A percentile compares a stretch with the other conserved stretches of the same genome.
Conservation (phyloP, 2,329 filamentous ascomycete species). For the Hypoxylon sp. region DNA sequence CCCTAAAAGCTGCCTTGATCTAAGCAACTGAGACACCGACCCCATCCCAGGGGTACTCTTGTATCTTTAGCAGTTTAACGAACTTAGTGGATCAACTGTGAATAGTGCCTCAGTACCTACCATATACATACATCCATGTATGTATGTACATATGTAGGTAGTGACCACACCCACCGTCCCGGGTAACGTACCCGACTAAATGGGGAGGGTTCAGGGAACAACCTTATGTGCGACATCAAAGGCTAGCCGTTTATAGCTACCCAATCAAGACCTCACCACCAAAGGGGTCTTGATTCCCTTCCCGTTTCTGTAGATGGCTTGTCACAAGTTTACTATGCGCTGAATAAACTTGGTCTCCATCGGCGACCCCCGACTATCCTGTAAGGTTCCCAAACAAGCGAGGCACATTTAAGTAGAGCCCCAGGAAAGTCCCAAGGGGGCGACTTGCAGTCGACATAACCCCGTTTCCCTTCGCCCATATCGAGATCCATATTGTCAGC, state of each 20-base stretch:
- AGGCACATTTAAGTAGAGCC: slow-evolving; percentile 12
- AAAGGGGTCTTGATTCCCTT: slow-evolving; percentile 17
- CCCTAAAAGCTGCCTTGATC: not conserved
- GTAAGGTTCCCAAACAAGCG: slow-evolving; percentile 25
- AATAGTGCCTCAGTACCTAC: not conserved
- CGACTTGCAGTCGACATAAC: slow-evolving; percentile 7
- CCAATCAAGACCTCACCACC: slow-evolving; percentile 31
- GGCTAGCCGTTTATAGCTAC: slow-evolving; percentile 29
- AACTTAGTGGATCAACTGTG: slow-evolving; percentile 20
- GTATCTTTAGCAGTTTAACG: slow-evolving; percentile 27
- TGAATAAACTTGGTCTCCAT: slow-evolving; percentile 21
- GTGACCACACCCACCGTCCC: slow-evolving; percentile 33
- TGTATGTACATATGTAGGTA: slow-evolving; percentile 1
- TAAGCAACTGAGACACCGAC: slow-evolving; percentile 24
- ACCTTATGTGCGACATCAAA: slow-evolving; percentile 24
- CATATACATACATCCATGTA: too few species aligned
- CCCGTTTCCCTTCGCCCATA: slow-evolving; percentile 37
- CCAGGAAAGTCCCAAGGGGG: slow-evolving; percentile 5
- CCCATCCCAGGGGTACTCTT: not conserved
- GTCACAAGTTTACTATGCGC: slow-evolving; percentile 23
- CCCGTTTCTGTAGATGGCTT: slow-evolving; percentile 23
- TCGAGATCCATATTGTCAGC: slow-evolving; percentile 47
- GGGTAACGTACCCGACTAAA: slow-evolving; percentile 41
- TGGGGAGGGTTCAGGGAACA: slow-evolving; percentile 25
- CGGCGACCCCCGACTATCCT: slow-evolving; percentile 24